Evolutionary conservation across 2,329 filamentous ascomycete genomes (phyloP).

Genomic region (Diaporthe capsici): DNA sequence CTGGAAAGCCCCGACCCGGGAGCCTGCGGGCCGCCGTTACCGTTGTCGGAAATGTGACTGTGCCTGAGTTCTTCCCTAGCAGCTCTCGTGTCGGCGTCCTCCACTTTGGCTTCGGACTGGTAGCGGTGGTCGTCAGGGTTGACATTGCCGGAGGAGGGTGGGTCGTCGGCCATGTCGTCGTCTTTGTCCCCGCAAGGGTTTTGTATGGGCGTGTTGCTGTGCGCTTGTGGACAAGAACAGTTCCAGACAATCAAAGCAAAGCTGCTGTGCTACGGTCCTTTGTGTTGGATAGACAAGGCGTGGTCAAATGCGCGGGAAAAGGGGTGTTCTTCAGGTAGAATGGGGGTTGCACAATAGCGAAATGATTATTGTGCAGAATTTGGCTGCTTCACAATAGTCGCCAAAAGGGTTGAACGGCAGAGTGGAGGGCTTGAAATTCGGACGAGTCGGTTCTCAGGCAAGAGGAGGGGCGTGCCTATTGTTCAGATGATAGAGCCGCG

Average conservation of each 20-base stretch:
- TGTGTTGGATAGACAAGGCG: conserved; percentile 31
- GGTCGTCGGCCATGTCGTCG: conserved; percentile 38
- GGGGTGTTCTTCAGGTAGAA: conserved; percentile 13
- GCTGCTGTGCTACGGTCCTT: conserved; percentile 9
- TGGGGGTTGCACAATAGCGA: conserved; percentile 23
- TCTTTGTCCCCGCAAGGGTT: conserved; percentile 23
- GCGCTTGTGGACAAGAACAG: not conserved
- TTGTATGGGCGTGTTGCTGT: conserved; percentile 14
- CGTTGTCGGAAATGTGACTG: conserved; percentile 72
- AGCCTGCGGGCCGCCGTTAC: not conserved
- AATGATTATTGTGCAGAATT: conserved; percentile 25
- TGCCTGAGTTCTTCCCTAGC: conserved; percentile 76
- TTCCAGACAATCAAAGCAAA: conserved; percentile 18
- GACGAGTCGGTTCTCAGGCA: conserved; percentile 17
- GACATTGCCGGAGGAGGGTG: conserved; percentile 34
- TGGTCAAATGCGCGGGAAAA: not conserved
- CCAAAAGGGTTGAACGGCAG: conserved; percentile 15
- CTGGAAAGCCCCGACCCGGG: conserved; percentile 14
- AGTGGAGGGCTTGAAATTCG: conserved; percentile 29
- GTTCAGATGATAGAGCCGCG: conserved; percentile 32
- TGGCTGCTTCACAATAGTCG: conserved; percentile 32
- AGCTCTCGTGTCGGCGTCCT: conserved; percentile 75
- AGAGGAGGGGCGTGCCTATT: conserved; percentile 29
- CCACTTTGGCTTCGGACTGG: conserved; percentile 56
- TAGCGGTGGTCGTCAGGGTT: conserved; percentile 52